Conservation (phyloP, 441 rosid species). For the Pelargonium myrrhifolium region DNA sequence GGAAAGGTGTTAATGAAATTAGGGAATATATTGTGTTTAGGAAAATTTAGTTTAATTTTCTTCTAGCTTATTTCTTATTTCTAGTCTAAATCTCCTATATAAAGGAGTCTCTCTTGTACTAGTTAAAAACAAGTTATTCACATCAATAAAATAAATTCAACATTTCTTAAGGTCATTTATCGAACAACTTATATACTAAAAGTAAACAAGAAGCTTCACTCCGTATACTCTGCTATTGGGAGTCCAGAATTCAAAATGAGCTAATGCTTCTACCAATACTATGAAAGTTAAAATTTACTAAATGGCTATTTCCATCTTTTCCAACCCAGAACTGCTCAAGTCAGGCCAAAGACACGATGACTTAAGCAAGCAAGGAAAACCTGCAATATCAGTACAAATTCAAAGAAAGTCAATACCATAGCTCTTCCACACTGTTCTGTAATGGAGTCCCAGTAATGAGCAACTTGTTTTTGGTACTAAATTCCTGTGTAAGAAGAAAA, state of each 20-base stretch:
- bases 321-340: not conserved
- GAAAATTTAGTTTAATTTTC: too few species aligned
- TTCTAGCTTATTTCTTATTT: too few species aligned
- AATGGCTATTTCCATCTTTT: not conserved
- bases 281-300: not conserved
- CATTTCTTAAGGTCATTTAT: too few species aligned
- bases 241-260: not conserved
- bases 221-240: not conserved
- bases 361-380: not conserved
- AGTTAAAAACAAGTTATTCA: too few species aligned
- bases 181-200: not conserved
- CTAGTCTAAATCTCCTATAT: too few species aligned
- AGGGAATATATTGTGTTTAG: too few species aligned
- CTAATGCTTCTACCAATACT: not conserved
- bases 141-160: too few species aligned
- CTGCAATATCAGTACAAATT: not conserved
- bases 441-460: constrained; percentile 98
- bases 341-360: not conserved
- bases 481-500: constrained; percentile 56
- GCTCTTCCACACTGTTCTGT: constrained; percentile 98
- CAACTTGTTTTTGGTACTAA: constrained; percentile 93
- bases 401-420: constrained; percentile 49
- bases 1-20: too few species aligned
- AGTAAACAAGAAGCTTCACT: not conserved
- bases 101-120: too few species aligned